phyloP scores from a whole-genome alignment of 495 filamentous ascomycete species.

The Neurospora sp. region DNA sequence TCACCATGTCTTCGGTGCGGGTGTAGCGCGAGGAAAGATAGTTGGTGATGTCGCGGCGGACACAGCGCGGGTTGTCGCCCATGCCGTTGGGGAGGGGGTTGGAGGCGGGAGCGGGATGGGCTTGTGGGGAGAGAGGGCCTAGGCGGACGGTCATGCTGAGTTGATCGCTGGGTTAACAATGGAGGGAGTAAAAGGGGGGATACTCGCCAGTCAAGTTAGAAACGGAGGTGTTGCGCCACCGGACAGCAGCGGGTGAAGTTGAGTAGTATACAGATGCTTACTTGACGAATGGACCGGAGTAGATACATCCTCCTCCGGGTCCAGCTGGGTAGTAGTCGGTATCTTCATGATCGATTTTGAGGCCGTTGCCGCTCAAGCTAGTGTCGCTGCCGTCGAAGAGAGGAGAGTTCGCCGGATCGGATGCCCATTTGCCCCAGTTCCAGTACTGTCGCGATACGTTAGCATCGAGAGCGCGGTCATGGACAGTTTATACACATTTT shows the following conservation, averaged over 20 bases:
- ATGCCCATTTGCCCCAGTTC: conserved; percentile 51
- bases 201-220: background rate
- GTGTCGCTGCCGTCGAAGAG: conserved; percentile 54
- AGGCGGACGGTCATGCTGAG: conserved; percentile 39
- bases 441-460: conserved; percentile 35
- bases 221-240: background rate
- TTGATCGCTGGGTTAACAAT: background rate
- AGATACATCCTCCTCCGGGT: conserved; percentile 62
- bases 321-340: conserved; percentile 32
- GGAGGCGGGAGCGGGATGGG: conserved; percentile 24
- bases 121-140: conserved; percentile 34
- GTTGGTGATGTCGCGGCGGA: conserved; percentile 54
- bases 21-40: conserved; percentile 34
- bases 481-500: background rate
- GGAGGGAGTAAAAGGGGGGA: background rate
- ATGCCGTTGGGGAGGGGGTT: conserved; percentile 30
- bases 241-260: background rate
- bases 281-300: conserved; percentile 47
- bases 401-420: conserved; percentile 43
- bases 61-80: conserved; percentile 50
- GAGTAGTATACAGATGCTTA: conserved; percentile 2
- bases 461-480: background rate
- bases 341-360: conserved; percentile 23
- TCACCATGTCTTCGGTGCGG: conserved; percentile 38
- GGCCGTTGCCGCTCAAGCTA: conserved; percentile 55